Evolutionary conservation across 2,329 filamentous ascomycete genomes (phyloP), one percentile per base, ranked within the genome.

Genomic region (Xylariaceae sp.): DNA sequence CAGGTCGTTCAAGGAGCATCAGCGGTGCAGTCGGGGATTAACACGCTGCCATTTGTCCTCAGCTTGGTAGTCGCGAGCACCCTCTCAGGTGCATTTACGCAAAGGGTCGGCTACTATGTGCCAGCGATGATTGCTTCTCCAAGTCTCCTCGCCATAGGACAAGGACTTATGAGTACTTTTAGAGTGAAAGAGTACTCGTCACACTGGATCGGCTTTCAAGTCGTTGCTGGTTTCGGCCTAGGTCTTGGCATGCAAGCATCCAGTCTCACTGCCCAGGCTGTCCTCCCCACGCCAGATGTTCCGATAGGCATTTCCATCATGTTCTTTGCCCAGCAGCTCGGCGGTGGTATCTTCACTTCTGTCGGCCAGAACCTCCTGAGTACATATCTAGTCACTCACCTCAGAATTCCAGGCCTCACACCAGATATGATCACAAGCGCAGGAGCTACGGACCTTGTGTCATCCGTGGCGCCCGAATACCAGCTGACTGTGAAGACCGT

Each of bases 201-300:
- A 1, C 76, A 81, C 60, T 87, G 84, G 84, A 83, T 86, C 57
- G 81, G 76, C 10, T 87, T 76, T 66, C 82, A 87, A 66, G 81
- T 84, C 57, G 68, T 87, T 17, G 74, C 80, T 5, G 85, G 85
- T 15, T 79, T 84, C 53, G 84, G 84, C 0, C 68, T 86, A 3
- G 85, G 85, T 2, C 73, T 82, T 23, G 80, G 81, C 4, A 81
- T 88, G 75, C 83, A 87, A 66, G 78, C 82, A 2, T 75, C 80
- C 13, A 74, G 77, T 57, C 78, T 87, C 17, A 83, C 83, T 0
- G 76, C 76, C 0, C 77, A 79, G 61, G 74, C 78, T 2, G 75
- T 78, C 0, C 69, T 80, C 18, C 68, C 68, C 10, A 62, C 70
- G 35, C 72, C 73, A n/a, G 77, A 80, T 62, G 74, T 80, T 60